phyloP scores from a whole-genome alignment of 495 filamentous ascomycete species.

The Achaetomiella virescens region DNA sequence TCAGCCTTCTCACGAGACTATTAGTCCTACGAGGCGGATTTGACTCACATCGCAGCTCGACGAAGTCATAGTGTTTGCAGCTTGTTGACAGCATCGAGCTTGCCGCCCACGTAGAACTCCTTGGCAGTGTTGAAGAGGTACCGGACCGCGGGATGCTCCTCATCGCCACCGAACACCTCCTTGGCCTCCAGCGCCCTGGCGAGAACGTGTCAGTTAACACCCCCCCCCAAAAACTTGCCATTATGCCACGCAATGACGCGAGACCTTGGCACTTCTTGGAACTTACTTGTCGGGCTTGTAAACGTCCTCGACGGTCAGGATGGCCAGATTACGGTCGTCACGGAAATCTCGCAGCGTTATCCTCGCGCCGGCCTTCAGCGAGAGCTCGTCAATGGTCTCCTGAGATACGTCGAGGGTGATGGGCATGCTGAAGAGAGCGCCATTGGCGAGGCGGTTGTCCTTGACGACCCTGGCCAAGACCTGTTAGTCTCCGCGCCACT shows the following conservation, averaged over 20 bases:
- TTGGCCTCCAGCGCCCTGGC: constrained; percentile 76
- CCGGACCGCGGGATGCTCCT: constrained; percentile 85
- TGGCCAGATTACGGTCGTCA: constrained; percentile 91
- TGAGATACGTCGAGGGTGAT: constrained; percentile 85
- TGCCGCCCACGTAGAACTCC: constrained; percentile 92
- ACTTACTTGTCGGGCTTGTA: constrained; percentile 94
- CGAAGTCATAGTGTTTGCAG: constrained; percentile 98
- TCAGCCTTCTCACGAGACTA: background rate
- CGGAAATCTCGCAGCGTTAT: constrained; percentile 90
- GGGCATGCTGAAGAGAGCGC: constrained; percentile 92
- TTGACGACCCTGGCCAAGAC: constrained; percentile 65
- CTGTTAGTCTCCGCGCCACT: constrained; percentile 6
- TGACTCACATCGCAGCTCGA: constrained; percentile 74
- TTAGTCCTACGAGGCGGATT: background rate
- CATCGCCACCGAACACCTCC: constrained; percentile 91
- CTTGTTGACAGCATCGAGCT: constrained; percentile 87
- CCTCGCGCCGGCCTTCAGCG: constrained; percentile 70
- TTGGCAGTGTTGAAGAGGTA: constrained; percentile 74
- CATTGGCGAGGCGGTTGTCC: constrained; percentile 76
- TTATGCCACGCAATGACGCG: constrained; percentile 23
- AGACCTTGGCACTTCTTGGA: constrained; percentile 21
- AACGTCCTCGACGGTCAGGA: constrained; percentile 91
- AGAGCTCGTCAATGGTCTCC: constrained; percentile 61
- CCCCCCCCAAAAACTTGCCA: constrained; percentile 8
- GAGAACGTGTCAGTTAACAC: constrained; percentile 10